Conservation (phyloP, 2,329 filamentous ascomycete species). For the Aspergillus hiratsukae region DNA sequence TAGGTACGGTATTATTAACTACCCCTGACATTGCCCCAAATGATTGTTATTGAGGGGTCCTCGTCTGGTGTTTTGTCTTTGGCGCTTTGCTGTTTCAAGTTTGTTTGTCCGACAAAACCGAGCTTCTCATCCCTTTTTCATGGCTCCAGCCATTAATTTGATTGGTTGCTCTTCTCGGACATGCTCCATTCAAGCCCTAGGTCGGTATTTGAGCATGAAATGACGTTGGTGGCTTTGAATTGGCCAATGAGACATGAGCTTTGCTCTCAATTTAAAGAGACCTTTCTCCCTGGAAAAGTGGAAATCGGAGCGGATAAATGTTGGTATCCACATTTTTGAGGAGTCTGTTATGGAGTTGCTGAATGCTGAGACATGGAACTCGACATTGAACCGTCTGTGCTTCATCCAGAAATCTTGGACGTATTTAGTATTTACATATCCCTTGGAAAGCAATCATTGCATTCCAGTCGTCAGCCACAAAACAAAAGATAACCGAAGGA, state of each 20-base stretch:
- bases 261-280: neutral
- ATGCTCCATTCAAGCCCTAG: neutral
- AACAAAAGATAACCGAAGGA: neutral
- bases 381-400: neutral
- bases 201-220: neutral
- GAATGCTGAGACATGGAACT: neutral
- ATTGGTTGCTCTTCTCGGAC: neutral
- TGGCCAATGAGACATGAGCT: neutral
- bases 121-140: neutral
- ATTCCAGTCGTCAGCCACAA: neutral
- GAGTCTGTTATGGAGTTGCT: too few relatives aligned
- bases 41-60: too few relatives aligned
- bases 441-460: neutral
- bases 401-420: neutral
- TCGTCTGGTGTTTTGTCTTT: neutral
- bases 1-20: too few relatives aligned
- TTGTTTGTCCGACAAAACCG: slow-evolving; percentile 4
- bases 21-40: neutral
- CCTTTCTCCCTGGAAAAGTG: neutral
- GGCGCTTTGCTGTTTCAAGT: slow-evolving; percentile 13
- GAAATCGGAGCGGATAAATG: neutral
- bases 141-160: neutral
- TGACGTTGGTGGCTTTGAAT: neutral
- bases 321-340: neutral
- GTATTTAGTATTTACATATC: neutral